phyloP scores from a whole-genome alignment of 2,329 filamentous ascomycete genomes.

The Ascochyta rabiei region DNA sequence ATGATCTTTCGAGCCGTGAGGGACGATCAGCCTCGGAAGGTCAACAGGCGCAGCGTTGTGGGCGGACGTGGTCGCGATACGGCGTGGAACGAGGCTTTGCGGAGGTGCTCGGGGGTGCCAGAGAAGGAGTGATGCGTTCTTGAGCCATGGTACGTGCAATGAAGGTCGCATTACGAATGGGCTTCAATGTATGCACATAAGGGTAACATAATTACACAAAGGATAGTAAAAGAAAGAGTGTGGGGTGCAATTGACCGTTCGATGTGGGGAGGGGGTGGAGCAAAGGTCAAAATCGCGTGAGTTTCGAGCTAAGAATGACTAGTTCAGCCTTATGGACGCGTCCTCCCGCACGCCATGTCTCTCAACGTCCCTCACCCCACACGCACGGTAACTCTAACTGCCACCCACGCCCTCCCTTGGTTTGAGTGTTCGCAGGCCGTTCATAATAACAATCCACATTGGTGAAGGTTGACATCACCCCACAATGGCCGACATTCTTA shows the following conservation, averaged over 20 bases:
- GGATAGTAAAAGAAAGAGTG: background rate
- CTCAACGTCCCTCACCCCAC: constrained; percentile 6
- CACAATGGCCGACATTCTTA: constrained; percentile 74
- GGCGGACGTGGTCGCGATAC: constrained; percentile 36
- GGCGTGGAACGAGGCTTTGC: constrained; percentile 32
- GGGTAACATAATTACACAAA: constrained; percentile 33
- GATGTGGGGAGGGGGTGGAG: background rate
- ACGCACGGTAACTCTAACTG: background rate
- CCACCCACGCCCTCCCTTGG: background rate
- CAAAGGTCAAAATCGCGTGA: constrained; percentile 21
- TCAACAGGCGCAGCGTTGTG: constrained; percentile 31
- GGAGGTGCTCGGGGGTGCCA: constrained; percentile 30
- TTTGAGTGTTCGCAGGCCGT: too few species aligned
- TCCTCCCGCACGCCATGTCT: constrained; percentile 3
- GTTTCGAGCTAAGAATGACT: constrained; percentile 27
- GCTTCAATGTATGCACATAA: background rate
- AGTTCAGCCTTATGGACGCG: constrained; percentile 26
- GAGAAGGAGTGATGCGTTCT: constrained; percentile 23
- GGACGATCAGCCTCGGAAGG: constrained; percentile 34
- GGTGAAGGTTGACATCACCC: background rate
- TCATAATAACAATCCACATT: too few species aligned
- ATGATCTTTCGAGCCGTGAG: constrained; percentile 57
- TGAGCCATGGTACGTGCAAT: constrained; percentile 32
- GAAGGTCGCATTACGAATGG: constrained; percentile 36
- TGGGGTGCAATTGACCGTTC: background rate